These are phyloP conservation scores for Schizothecium vesticola DNA, from an alignment of 495 filamentous ascomycete genomes.

Conservation along the genomic window DNA sequence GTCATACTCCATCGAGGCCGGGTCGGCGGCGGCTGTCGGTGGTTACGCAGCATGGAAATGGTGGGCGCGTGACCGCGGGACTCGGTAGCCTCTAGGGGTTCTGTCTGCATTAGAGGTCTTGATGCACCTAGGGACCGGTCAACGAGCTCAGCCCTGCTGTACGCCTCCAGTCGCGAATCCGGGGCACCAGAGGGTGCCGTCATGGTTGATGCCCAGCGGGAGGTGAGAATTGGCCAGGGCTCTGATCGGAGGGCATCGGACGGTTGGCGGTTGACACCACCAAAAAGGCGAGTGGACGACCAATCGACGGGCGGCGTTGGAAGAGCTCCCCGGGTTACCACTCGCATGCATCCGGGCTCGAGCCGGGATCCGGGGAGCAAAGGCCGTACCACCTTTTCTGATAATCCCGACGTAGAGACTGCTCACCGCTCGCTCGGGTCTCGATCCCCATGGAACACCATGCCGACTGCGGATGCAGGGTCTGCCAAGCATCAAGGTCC, in stretches of 20 bases:
- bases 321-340: not conserved
- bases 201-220: not conserved
- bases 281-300: not conserved
- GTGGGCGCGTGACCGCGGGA: not conserved
- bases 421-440: conserved; percentile 3
- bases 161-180: not conserved
- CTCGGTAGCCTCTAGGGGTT: not conserved
- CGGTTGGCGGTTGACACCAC: not conserved
- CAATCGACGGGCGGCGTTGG: not conserved
- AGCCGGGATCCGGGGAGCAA: not conserved
- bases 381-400: not conserved
- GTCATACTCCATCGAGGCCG: not conserved
- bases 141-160: not conserved
- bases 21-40: not conserved
- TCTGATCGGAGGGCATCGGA: not conserved
- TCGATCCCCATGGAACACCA: not conserved
- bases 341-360: not conserved
- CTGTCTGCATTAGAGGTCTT: too few species aligned
- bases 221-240: not conserved
- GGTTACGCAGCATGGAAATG: not conserved
- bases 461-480: conserved; percentile 4
- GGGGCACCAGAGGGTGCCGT: not conserved
- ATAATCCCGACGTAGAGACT: not conserved
- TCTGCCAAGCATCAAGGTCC: not conserved
- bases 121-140: too few species aligned